These are phyloP conservation scores for Scheffersomyces parashehatae DNA, from an alignment of 1,139 yeast species.

Conservation along the genomic window DNA sequence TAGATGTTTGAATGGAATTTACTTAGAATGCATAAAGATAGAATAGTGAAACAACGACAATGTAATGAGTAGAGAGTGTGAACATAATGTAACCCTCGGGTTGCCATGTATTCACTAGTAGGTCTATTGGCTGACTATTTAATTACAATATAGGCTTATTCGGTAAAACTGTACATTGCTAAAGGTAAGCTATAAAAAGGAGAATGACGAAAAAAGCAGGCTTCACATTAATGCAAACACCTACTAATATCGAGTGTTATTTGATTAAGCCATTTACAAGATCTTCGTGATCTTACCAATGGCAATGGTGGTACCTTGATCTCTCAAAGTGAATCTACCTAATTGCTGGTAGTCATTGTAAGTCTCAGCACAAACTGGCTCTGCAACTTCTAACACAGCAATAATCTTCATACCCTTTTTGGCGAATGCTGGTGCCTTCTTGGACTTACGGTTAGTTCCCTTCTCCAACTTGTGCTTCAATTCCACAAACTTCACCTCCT, in stretches of 20 bases:
- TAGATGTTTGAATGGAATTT: neutral
- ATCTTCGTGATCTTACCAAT: slow-evolving; percentile 92
- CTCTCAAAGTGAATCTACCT: slow-evolving; percentile 97
- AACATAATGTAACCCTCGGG: too few relatives aligned
- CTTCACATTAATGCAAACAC: too few relatives aligned
- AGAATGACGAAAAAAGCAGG: too few relatives aligned
- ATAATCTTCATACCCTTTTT: slow-evolving; percentile 98
- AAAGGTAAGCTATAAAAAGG: too few relatives aligned
- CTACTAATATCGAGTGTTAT: neutral
- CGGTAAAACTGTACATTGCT: too few relatives aligned
- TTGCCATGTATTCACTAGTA: too few relatives aligned
- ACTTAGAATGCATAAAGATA: neutral
- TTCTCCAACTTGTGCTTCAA: slow-evolving; percentile 91
- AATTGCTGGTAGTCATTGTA: slow-evolving; percentile 90
- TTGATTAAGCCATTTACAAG: slow-evolving; percentile 27
- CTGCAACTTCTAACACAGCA: slow-evolving; percentile 82
- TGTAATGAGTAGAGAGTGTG: too few relatives aligned
- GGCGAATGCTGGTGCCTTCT: slow-evolving; percentile 97
- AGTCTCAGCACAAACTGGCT: slow-evolving; percentile 91
- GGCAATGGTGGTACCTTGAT: slow-evolving; percentile 97
- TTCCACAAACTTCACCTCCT: slow-evolving; percentile 82
- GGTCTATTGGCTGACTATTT: too few relatives aligned
- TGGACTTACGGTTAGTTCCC: slow-evolving; percentile 94
- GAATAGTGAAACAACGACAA: too few relatives aligned
- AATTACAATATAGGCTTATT: too few relatives aligned